Evolutionary conservation across 768 basidiomycete species (phyloP).

Genomic region (Podaxis sp.): DNA sequence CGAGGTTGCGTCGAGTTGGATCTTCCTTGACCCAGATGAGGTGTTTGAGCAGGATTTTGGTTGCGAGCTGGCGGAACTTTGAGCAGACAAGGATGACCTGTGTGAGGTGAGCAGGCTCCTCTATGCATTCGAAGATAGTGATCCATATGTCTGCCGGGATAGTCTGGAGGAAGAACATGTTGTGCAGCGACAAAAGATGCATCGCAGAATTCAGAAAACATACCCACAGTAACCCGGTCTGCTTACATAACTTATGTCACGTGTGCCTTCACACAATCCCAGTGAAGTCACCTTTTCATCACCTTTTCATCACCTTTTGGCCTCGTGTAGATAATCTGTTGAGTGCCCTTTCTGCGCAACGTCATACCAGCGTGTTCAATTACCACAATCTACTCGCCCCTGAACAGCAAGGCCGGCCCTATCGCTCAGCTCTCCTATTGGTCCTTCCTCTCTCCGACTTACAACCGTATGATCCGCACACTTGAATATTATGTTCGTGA

Average conservation of each 20-base stretch:
- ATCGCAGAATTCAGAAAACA: slow-evolving; percentile 13
- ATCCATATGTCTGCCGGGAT: slow-evolving; percentile 34
- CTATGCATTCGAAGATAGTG: slow-evolving; percentile 26
- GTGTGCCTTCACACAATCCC: background rate
- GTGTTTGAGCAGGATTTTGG: slow-evolving; percentile 25
- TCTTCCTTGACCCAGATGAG: slow-evolving; percentile 25
- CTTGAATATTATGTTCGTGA: background rate
- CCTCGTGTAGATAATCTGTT: background rate
- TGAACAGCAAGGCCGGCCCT: slow-evolving; percentile 1
- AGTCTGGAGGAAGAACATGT: slow-evolving; percentile 16
- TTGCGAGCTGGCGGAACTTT: slow-evolving; percentile 25
- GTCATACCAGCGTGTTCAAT: slow-evolving; percentile 7
- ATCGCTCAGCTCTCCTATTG: background rate
- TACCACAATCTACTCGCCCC: background rate
- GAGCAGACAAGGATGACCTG: slow-evolving; percentile 23
- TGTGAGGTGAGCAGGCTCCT: slow-evolving; percentile 22
- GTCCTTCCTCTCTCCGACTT: background rate
- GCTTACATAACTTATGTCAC: slow-evolving; percentile 3
- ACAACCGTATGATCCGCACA: slow-evolving; percentile 8
- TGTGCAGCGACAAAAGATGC: slow-evolving; percentile 9
- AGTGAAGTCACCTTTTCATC: background rate
- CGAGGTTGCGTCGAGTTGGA: slow-evolving; percentile 22
- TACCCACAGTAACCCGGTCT: slow-evolving; percentile 16
- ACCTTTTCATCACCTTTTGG: background rate
- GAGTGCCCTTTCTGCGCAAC: background rate